These are phyloP conservation scores for Mycena rebaudengoi DNA, from an alignment of 768 basidiomycete species.

Conservation along the genomic window DNA sequence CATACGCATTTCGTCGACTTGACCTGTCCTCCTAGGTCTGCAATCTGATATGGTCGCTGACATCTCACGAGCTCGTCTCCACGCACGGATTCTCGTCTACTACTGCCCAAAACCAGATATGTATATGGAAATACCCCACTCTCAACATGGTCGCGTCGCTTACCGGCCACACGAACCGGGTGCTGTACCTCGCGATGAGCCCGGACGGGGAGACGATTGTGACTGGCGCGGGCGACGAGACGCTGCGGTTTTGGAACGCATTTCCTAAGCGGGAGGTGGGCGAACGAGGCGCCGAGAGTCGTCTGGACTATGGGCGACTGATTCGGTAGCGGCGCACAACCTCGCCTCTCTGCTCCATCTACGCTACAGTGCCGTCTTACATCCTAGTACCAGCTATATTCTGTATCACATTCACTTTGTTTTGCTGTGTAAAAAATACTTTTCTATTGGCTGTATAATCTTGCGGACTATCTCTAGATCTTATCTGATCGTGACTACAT, in stretches of 20 bases:
- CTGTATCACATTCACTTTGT: slow-evolving; percentile 14
- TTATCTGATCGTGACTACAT: slow-evolving; percentile 13
- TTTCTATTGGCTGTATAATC: neutral
- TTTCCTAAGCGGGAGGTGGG: slow-evolving; percentile 79
- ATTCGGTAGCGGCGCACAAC: slow-evolving; percentile 52
- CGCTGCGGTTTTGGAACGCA: slow-evolving; percentile 96
- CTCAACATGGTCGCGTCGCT: slow-evolving; percentile 95
- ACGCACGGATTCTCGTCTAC: slow-evolving; percentile 97
- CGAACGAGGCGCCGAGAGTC: slow-evolving; percentile 50
- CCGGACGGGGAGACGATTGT: slow-evolving; percentile 98
- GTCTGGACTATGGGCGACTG: slow-evolving; percentile 59
- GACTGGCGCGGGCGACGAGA: slow-evolving; percentile 98
- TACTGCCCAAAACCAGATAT: slow-evolving; percentile 95
- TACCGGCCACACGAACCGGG: slow-evolving; percentile 94
- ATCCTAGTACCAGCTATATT: slow-evolving; percentile 7
- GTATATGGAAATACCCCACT: slow-evolving; percentile 93
- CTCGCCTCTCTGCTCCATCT: neutral
- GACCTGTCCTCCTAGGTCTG: slow-evolving; percentile 71
- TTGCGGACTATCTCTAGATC: neutral
- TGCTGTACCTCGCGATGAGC: slow-evolving; percentile 96
- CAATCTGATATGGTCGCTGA: slow-evolving; percentile 96
- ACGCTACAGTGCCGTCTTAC: slow-evolving; percentile 12
- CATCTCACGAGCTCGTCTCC: slow-evolving; percentile 96
- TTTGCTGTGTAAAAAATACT: neutral
- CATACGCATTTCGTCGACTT: slow-evolving; percentile 12